Base-by-base conservation (phyloP, 2,329 filamentous ascomycete species). In the Stachybotrys chartarum region DNA sequence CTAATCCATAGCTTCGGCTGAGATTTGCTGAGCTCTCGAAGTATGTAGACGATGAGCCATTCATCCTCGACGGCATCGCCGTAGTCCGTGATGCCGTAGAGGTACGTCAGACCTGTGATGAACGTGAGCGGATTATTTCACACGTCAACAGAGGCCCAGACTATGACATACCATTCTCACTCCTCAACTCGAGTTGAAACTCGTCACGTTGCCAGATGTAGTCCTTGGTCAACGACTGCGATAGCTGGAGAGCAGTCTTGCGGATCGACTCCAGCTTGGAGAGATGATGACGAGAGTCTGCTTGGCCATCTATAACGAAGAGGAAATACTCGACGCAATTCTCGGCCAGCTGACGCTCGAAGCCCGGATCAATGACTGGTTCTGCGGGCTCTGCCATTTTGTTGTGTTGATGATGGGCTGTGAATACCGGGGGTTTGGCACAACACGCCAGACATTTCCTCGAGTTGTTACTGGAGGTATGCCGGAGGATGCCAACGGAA, bases 51-150 rank as follows among this genome's bases (percentile, higher is more conserved):
- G 57, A 97, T 86, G 6, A 97, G 81, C 95, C 94, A 99, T 75
- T 99, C 95, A 64, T 99, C 94, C 66, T 96, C 93, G 5, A 97
- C 86, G 0, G 91, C 94, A 71, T 99, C 95, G 8, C 93, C 92
- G 65, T 91, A 97, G 68, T 93, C 89, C 1, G 91, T 94, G 53
- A 79, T 77, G 18, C 93, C 93, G 59, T 84, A 81, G 6, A 99
- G 79, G 59, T 86, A 85, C n/a, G 77, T 66, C 8, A 83, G 66
- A 1, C 78, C 80, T 80, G 46, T 44, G 50, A 51, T 16, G 7
- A 8, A 46, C 48, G 11, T 53, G 39, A 55, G 48, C 55, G 60
- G 24, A 24, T 3, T 24, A 16, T 24, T 44, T 18, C n/a, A 48
- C 51, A 31, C 52, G 53, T 35, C 12, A 17, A 17, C 14, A 45